Base-by-base conservation (phyloP, 257 asterid species). In the Gardenia jasminoides region DNA sequence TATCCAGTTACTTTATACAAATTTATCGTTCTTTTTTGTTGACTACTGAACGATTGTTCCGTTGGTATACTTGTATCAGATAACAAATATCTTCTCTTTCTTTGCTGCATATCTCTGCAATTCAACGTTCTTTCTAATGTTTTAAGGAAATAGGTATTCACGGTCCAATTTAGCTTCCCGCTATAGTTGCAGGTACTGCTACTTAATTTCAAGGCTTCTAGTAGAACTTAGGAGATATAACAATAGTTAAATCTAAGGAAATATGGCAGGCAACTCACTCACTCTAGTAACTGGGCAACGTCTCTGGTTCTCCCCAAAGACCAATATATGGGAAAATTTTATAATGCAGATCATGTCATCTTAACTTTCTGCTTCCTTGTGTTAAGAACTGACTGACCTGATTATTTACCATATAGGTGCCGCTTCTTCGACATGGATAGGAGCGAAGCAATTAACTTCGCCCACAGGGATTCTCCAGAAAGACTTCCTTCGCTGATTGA, bases 401-500 rank as follows among this genome's bases (percentile, higher is more conserved):
- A 56, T 56, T 56, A 41, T 43, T 73, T 33, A 39, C 47, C 67
- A 36, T 72, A 31, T 36, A 80, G 83, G 85, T 76, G 48, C 41
- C 50, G 59, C 44, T 64, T 75, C 52, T 31, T 81, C 44, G 65
- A 12, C 3, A 90, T 87, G 91, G 93, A 84, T 79, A 78, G 48
- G 6, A 61, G 68, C 12, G 74, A 72, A 47, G 77, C 44, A 50
- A 74, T 78, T 43, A 50, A 65, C 47, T 48, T 70, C 58, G 80
- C 48, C 48, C 65, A 69, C 10, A 83, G 78, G 64, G 84, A 67
- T 17, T 46, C 79, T 20, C 13, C 74, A 13, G 84, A 84, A 62
- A 83, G 61, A 64, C 76, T 88, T 74, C 97, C 95, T 54, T 72
- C 89, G 0, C 84, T 90, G 70, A 87, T 92, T 82, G 82, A 83